Evolutionary conservation across 75 land plant genomes (phyloP).

Genomic region (Pinus tabuliformis): DNA sequence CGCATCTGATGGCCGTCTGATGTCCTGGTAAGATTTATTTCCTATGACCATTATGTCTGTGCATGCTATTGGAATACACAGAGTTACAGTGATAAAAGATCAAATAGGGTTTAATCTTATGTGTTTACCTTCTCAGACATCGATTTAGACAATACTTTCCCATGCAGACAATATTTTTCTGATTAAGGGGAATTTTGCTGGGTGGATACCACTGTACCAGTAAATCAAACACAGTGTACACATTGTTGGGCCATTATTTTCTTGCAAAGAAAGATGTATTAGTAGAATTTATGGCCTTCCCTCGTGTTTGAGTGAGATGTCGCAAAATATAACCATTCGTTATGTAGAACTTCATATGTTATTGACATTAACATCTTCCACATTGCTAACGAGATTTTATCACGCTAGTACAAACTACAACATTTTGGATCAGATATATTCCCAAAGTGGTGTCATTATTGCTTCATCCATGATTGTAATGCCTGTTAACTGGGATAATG

Average conservation of each 20-base stretch:
- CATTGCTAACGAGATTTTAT: background rate
- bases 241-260: background rate
- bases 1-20: conserved; percentile 56
- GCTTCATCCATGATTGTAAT: background rate
- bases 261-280: background rate
- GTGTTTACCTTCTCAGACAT: background rate
- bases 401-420: background rate
- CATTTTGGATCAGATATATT: background rate
- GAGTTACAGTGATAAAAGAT: background rate
- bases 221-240: background rate
- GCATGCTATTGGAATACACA: background rate
- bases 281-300: too few relatives aligned
- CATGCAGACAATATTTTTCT: background rate
- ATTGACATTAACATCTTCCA: background rate
- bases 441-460: background rate
- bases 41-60: conserved; percentile 2
- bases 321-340: background rate
- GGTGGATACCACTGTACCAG: background rate
- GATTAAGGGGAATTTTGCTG: background rate
- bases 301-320: too few relatives aligned
- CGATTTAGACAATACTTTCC: background rate
- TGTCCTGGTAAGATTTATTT: conserved; percentile 62
- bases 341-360: too few relatives aligned
- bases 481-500: too few relatives aligned
- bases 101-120: background rate